A percentile compares a stretch with the other conserved stretches of the same genome.
Conservation (phyloP, 306 rosid genomes). For the Aeschynomene evenia region DNA sequence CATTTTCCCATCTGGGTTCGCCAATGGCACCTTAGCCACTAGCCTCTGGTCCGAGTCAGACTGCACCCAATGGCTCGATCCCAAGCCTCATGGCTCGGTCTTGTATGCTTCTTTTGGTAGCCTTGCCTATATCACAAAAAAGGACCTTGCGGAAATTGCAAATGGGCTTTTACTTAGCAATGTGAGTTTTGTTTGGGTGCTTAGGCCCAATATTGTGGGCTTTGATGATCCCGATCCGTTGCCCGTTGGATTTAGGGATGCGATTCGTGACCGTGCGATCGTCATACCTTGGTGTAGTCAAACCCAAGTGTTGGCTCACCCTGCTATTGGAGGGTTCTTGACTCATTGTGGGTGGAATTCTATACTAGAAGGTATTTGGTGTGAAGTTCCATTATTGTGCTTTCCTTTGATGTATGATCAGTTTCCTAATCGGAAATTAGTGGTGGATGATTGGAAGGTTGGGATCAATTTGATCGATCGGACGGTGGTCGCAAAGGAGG, state of each 20-base stretch:
- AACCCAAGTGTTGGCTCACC: slow-evolving; percentile 45
- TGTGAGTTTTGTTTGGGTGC: slow-evolving; percentile 51
- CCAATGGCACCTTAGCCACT: slow-evolving; percentile 40
- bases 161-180: slow-evolving; percentile 46
- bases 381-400: slow-evolving; percentile 48
- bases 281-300: slow-evolving; percentile 61
- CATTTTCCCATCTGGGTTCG: slow-evolving; percentile 47
- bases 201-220: slow-evolving; percentile 56
- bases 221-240: slow-evolving; percentile 40
- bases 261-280: slow-evolving; percentile 34
- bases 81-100: slow-evolving; percentile 49
- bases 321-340: slow-evolving; percentile 54
- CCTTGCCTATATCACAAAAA: slow-evolving; percentile 43
- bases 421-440: slow-evolving; percentile 54
- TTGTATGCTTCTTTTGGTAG: slow-evolving; percentile 62
- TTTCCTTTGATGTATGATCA: slow-evolving; percentile 57
- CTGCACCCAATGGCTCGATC: slow-evolving; percentile 59
- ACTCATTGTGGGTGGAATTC: slow-evolving; percentile 74
- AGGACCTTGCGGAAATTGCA: slow-evolving; percentile 42
- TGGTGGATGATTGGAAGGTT: slow-evolving; percentile 62
- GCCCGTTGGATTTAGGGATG: slow-evolving; percentile 43
- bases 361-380: slow-evolving; percentile 55
- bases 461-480: slow-evolving; percentile 43
- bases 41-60: slow-evolving; percentile 66
- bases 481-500: slow-evolving; percentile 17